A percentile compares a stretch with the other conserved stretches of the same genome.
These are phyloP conservation scores for Limonium bicolor DNA, from an alignment of 148 eudicot species.

Conservation along the genomic window DNA sequence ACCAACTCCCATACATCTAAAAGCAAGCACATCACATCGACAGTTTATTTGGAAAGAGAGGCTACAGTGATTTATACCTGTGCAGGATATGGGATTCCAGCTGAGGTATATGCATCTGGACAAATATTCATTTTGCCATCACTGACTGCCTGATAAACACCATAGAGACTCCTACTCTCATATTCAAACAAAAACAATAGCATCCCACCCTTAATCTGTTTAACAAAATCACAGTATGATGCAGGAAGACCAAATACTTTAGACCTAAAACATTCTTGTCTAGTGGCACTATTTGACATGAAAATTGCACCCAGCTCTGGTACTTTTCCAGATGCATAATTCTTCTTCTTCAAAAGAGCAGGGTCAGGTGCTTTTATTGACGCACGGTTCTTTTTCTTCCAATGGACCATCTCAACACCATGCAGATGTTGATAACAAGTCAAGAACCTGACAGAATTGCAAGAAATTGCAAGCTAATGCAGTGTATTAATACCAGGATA, in stretches of 20 bases:
- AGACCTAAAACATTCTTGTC: slow-evolving; percentile 30
- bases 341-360: slow-evolving; percentile 6
- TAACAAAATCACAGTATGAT: slow-evolving; percentile 27
- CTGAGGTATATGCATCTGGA: slow-evolving; percentile 30
- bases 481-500: no score
- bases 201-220: slow-evolving; percentile 56
- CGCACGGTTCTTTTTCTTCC: no score
- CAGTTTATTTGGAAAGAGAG: background rate
- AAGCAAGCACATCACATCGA: background rate
- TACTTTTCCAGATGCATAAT: slow-evolving; percentile 16
- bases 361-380: no score
- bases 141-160: slow-evolving; percentile 53
- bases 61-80: slow-evolving; percentile 29
- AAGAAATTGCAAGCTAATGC: no score
- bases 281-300: slow-evolving; percentile 34
- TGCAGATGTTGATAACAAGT: no score
- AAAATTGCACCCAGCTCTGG: slow-evolving; percentile 60
- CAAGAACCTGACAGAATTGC: no score
- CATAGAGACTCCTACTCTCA: slow-evolving; percentile 38
- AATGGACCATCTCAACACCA: no score
- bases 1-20: background rate
- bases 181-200: slow-evolving; percentile 55
- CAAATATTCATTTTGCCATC: slow-evolving; percentile 47
- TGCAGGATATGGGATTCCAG: slow-evolving; percentile 39
- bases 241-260: slow-evolving; percentile 46